These are phyloP conservation scores for Paxillus ammoniavirescens DNA, from an alignment of 768 basidiomycete genomes.

Conservation along the genomic window DNA sequence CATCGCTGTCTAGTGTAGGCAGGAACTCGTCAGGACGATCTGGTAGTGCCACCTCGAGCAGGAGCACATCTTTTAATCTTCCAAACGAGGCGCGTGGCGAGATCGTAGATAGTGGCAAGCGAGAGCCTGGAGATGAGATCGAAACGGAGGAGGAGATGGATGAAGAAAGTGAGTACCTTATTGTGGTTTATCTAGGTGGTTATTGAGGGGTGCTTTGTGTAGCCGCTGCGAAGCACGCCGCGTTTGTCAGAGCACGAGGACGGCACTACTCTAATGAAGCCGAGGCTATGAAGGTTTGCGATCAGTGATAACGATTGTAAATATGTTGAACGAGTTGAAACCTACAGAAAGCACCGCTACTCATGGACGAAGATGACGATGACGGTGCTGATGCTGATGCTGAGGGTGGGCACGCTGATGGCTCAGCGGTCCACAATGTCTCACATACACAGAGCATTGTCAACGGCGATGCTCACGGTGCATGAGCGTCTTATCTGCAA, in stretches of 20 bases:
- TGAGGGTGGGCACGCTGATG: neutral
- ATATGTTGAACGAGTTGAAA: constrained; percentile 4
- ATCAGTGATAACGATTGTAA: neutral
- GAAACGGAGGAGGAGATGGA: constrained; percentile 85
- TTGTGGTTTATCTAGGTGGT: neutral
- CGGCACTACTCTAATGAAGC: constrained; percentile 90
- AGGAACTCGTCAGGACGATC: constrained; percentile 55
- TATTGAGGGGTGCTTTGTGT: constrained; percentile 3
- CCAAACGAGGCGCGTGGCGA: constrained; percentile 66
- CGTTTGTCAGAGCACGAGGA: constrained; percentile 75
- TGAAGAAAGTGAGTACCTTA: constrained; percentile 65
- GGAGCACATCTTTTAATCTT: constrained; percentile 83
- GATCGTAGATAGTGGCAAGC: constrained; percentile 43
- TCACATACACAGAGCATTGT: neutral
- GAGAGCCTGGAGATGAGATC: constrained; percentile 47
- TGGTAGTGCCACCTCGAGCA: constrained; percentile 62
- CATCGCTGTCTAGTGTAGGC: constrained; percentile 68
- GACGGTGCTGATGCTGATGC: constrained; percentile 23
- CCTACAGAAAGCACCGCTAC: constrained; percentile 57
- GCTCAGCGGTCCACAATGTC: neutral
- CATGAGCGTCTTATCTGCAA: constrained; percentile 1
- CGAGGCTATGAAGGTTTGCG: constrained; percentile 81
- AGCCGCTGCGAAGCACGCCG: constrained; percentile 84
- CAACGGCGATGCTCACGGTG: constrained; percentile 24
- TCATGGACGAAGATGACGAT: constrained; percentile 64